phyloP scores from a whole-genome alignment of 2,329 filamentous ascomycete species.

The Ustulina deusta region DNA sequence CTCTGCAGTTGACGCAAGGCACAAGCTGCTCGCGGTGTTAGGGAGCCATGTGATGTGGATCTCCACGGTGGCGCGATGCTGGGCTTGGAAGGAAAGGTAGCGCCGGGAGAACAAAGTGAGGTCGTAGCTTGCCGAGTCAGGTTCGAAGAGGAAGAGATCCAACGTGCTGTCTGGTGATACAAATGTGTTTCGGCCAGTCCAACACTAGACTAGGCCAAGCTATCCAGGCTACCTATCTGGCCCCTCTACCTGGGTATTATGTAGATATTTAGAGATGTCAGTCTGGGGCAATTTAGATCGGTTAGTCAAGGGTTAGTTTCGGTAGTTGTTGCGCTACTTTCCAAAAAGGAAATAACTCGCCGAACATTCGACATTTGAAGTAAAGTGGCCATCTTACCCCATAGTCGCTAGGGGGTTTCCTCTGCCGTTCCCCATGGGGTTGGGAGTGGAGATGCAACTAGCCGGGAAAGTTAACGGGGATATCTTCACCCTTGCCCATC shows the following conservation, averaged over 20 bases:
- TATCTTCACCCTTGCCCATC: not conserved
- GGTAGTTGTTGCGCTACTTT: not conserved
- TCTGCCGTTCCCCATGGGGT: slow-evolving; percentile 6
- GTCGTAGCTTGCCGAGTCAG: not conserved
- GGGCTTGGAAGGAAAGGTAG: not conserved
- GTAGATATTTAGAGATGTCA: too few species aligned
- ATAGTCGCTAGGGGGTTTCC: not conserved
- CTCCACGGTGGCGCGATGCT: not conserved
- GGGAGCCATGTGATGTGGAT: not conserved
- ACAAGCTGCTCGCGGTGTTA: not conserved
- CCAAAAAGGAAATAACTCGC: slow-evolving; percentile 5
- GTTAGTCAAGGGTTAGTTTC: not conserved
- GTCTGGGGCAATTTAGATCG: too few species aligned
- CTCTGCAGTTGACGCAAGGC: slow-evolving; percentile 9
- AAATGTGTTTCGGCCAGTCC: not conserved
- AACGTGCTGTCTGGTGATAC: not conserved
- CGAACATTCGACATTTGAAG: not conserved
- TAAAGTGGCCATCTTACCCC: not conserved
- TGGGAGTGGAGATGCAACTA: not conserved
- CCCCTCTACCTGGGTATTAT: too few species aligned
- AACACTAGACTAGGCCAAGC: not conserved
- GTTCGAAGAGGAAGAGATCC: slow-evolving; percentile 5
- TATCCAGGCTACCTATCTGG: not conserved
- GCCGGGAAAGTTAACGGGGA: not conserved
- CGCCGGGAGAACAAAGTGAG: not conserved